Evolutionary conservation across 768 basidiomycete species (phyloP), one percentile per base, ranked within the genome.

Genomic region (Lenzites betulinus): DNA sequence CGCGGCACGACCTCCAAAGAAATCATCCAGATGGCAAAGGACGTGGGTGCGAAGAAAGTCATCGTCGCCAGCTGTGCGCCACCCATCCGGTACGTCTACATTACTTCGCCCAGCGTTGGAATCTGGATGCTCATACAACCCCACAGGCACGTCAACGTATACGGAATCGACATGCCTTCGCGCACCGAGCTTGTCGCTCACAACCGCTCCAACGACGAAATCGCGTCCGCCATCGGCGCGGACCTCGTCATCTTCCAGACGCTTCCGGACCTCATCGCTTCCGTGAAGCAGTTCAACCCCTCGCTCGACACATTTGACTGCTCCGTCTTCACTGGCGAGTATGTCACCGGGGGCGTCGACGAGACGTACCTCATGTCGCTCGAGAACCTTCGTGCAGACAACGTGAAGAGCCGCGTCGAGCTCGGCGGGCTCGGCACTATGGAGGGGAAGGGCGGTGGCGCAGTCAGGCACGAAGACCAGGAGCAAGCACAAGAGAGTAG

Each of bases 81-180:
- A 7, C 93, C 97, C 1, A 98, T 99, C 67, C 85, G 95, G 85
- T 92, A 62, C 42, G 79, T 67, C 6, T 51, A 6, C 16, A 2
- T 18, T 18, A 30, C 30, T 12, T 22, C 48, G 41, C 33, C 51
- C 22, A 7, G 38, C 59, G 9, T 69, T 60, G 41, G 56, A 56
- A 22, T 16, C 25, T 30, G 5, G 38, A 39, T 22, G n/a, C 51
- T 36, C 42, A 51, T 36, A n/a, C 13, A 23, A 1, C 26, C 16
- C 42, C 3, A 1, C 58, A 92, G 93, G 26, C 84, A 86, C 71
- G 89, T 95, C 5, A 97, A 98, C 70, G 97, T 99, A 5, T 98
- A 99, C 74, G 97, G 97, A 20, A 99, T 99, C 71, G 97, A 99
- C 77, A 99, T 98, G 97, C 96, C 97, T 30, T 93, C 95, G 3